phyloP scores from a whole-genome alignment of 371 early-diverging fungal genomes.

The Synchytrium microbalum region DNA sequence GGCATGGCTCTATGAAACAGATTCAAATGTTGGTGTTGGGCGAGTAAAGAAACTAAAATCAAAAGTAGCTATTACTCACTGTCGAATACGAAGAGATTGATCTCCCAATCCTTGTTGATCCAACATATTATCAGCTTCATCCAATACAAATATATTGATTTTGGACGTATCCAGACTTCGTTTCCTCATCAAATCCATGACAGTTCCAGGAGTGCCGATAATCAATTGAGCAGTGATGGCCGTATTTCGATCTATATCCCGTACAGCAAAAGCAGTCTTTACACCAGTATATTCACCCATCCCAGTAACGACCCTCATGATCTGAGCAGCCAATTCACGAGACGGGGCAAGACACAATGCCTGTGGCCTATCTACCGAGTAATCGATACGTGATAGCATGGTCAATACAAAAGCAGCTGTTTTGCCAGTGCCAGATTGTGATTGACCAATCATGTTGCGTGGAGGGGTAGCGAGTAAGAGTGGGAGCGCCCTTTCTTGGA shows the following conservation, averaged over 20 bases:
- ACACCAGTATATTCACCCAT: constrained; percentile 84
- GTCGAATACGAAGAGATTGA: constrained; percentile 67
- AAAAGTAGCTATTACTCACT: constrained; percentile 29
- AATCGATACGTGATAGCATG: constrained; percentile 59
- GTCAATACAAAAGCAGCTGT: constrained; percentile 94
- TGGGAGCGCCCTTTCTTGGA: constrained; percentile 93
- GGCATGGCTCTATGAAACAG: constrained; percentile 45
- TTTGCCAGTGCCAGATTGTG: constrained; percentile 91
- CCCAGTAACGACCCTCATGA: constrained; percentile 77
- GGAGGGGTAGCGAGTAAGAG: constrained; percentile 53
- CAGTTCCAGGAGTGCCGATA: constrained; percentile 95
- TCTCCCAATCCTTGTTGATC: constrained; percentile 82
- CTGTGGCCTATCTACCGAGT: constrained; percentile 40
- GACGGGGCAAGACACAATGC: constrained; percentile 95
- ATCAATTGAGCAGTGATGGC: constrained; percentile 70
- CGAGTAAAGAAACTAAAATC: constrained; percentile 16
- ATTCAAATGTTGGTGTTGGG: neutral
- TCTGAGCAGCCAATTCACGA: constrained; percentile 95
- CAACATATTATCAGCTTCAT: constrained; percentile 94
- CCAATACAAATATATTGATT: constrained; percentile 76
- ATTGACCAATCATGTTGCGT: constrained; percentile 79
- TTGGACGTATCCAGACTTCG: constrained; percentile 46
- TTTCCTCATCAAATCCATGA: constrained; percentile 60
- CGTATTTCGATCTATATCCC: constrained; percentile 50
- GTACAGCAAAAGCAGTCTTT: constrained; percentile 66